A percentile compares a stretch with the other conserved stretches of the same genome.
Evolutionary conservation across 257 asterid genomes (phyloP).

Genomic region (Solanum paucissectum): DNA sequence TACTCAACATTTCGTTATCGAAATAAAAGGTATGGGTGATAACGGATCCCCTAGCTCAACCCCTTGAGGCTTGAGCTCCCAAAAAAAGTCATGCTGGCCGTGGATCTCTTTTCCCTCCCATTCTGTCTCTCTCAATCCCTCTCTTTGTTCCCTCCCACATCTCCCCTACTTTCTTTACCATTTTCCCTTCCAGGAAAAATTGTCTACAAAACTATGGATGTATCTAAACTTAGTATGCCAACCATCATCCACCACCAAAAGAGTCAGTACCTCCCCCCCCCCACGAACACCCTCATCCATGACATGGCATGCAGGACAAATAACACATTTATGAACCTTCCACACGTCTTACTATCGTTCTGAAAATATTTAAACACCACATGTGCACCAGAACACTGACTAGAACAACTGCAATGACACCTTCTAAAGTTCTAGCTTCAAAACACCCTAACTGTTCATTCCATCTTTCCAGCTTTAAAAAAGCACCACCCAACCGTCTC

Average conservation of each 20-base stretch:
- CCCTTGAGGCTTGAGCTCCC: neutral
- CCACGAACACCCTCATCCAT: neutral
- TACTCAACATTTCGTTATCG: neutral
- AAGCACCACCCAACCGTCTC: neutral
- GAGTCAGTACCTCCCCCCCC: neutral
- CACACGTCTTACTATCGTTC: neutral
- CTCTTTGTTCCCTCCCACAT: neutral
- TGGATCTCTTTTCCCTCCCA: neutral
- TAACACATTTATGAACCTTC: neutral
- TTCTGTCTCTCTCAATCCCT: neutral
- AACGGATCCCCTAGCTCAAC: neutral
- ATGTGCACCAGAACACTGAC: neutral
- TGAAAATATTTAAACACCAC: neutral
- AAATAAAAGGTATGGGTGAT: neutral
- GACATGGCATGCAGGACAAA: neutral
- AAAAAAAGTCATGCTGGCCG: neutral
- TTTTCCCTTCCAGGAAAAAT: neutral
- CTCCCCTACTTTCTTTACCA: neutral
- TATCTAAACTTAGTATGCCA: neutral
- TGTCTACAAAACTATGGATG: neutral
- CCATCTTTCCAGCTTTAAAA: neutral
- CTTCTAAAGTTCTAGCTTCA: neutral
- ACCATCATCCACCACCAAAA: neutral
- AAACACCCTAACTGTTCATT: neutral
- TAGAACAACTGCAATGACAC: neutral